phyloP scores from a whole-genome alignment of 371 early-diverging fungal species.

The Haplosporangium sp. region DNA sequence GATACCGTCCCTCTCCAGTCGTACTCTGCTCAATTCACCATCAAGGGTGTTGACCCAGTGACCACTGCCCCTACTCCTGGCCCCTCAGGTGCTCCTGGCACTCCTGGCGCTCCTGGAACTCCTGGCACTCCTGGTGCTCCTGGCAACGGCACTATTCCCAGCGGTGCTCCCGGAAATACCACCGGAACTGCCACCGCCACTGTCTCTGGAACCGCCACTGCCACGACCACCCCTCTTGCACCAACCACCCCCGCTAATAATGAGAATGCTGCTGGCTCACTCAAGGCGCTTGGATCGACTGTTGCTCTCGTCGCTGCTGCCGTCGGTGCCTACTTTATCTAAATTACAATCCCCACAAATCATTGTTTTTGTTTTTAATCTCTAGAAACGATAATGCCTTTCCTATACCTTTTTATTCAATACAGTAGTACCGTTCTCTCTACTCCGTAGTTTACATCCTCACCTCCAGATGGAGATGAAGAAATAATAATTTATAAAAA shows the following conservation, averaged over 20 bases:
- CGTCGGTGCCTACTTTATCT: slow-evolving; percentile 25
- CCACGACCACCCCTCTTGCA: slow-evolving; percentile 1
- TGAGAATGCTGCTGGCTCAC: slow-evolving; percentile 29
- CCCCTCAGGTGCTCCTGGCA: not conserved
- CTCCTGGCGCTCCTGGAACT: no score
- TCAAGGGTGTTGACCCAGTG: slow-evolving; percentile 36
- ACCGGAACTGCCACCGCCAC: not conserved
- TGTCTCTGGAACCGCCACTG: slow-evolving; percentile 1
- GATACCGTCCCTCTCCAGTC: slow-evolving; percentile 41
- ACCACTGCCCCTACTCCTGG: slow-evolving; percentile 5
- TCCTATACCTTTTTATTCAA: no score
- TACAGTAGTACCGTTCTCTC: no score
- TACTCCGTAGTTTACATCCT: no score
- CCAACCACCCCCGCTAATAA: not conserved
- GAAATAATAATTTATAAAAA: no score
- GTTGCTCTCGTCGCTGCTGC: slow-evolving; percentile 32
- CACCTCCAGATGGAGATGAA: no score
- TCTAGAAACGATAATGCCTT: no score
- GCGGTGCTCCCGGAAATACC: no score
- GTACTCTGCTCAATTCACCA: slow-evolving; percentile 33
- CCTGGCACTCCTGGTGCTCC: no score
- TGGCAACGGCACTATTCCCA: no score
- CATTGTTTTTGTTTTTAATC: no score
- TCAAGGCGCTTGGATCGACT: slow-evolving; percentile 33
- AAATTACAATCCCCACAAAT: not conserved